Evolutionary conservation across 495 filamentous ascomycete species (phyloP), one percentile per base, ranked within the genome.

Genomic region (Monascus purpureus): DNA sequence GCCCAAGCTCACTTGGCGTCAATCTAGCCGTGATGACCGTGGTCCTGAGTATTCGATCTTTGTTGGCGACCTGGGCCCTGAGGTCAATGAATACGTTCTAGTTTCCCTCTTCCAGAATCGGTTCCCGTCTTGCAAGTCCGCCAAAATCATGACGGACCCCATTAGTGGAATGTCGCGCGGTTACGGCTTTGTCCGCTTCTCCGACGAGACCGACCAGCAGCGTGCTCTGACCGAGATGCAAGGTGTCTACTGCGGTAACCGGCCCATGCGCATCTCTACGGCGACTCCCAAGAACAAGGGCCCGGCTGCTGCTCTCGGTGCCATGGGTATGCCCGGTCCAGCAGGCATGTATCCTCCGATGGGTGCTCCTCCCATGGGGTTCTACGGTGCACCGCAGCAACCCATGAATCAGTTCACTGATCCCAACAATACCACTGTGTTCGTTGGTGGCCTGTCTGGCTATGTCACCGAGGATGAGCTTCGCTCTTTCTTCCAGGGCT

Each of bases 331-430:
- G 51, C 64, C 57, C 29, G 65, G 59, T 19, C 55, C 56, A 33
- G 53, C 52, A 18, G 61, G 54, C 39, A 63, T 65, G 48, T 69
- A 67, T 52, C 57, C 61, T 35, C 77, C 79, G 8, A 84, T 84
- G 79, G 76, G 78, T 42, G 78, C 70, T 40, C 81, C 81, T 37
- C 79, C 78, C 12, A 77, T 86, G 63, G 75, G 73, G 31, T 86
- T 77, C 65, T 88, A 84, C 53, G 81, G 80, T 36, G 72, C 77
- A 38, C 77, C 77, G 33, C 86, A 93, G 61, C 86, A 93, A 61
- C 86, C 86, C 11, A 99, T 99, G 90, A 99, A 99, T 59, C 90
- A 99, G 60, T 99, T 99, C 64, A 99, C 90, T 19, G 90, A 99
- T 46, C 90, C 90, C n/a, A 99, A 99, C 71, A 99, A 99, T 67